A percentile compares a stretch with the other conserved stretches of the same genome.
These are phyloP conservation scores for Salix dunnii DNA, from an alignment of 345 rosid species.

Conservation along the genomic window DNA sequence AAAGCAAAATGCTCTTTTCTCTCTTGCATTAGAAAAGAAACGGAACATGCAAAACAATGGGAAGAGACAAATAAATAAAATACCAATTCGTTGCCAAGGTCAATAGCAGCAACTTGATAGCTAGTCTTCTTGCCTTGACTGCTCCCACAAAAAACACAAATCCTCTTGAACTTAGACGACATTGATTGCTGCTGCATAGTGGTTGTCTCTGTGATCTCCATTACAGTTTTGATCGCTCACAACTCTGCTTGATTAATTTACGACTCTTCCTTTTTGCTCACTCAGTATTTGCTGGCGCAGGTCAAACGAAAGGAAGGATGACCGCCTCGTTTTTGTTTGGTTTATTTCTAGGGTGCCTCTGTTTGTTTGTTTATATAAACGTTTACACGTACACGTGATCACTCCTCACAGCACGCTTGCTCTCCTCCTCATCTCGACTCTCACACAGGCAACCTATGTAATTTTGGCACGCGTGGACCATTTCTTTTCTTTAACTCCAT, in stretches of 20 bases:
- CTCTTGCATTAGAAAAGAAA: background rate
- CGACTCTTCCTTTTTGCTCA: background rate
- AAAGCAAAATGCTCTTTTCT: background rate
- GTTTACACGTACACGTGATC: conserved; percentile 54
- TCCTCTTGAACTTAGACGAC: conserved; percentile 55
- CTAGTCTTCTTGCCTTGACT: conserved; percentile 73
- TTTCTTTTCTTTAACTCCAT: background rate
- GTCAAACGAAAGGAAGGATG: conserved; percentile 4
- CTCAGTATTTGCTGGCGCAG: background rate
- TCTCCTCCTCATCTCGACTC: conserved; percentile 18
- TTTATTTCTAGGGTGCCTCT: conserved; percentile 10
- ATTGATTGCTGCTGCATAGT: conserved; percentile 17
- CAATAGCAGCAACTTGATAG: conserved; percentile 76
- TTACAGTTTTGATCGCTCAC: conserved; percentile 1
- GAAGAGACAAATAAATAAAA: background rate
- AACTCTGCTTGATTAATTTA: background rate
- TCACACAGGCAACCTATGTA: conserved; percentile 18
- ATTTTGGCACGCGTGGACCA: conserved; percentile 57
- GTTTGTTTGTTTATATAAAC: conserved; percentile 40
- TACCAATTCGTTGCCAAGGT: conserved; percentile 84
- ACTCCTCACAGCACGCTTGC: conserved; percentile 44
- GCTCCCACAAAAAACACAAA: conserved; percentile 97
- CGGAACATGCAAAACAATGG: background rate
- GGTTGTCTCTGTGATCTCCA: conserved; percentile 31
- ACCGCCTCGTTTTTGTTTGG: background rate